Base-by-base conservation (phyloP, 441 rosid genomes). In the Hura crepitans region DNA sequence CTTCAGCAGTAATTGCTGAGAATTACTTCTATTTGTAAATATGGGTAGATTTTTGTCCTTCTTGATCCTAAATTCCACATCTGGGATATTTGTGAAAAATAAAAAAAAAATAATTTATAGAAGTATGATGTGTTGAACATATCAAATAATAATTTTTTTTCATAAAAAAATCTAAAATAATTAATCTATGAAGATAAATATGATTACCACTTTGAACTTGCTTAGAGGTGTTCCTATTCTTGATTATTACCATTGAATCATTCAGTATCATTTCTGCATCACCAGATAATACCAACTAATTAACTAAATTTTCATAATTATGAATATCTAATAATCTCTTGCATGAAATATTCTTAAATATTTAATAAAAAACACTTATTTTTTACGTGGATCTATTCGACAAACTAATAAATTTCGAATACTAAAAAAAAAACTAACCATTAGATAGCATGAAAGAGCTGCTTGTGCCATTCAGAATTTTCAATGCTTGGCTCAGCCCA, bases 131-230 rank as follows among this genome's bases (percentile, higher is more conserved):
- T n/a, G n/a, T n/a, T n/a, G n/a, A n/a, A n/a, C n/a, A n/a, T n/a
- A n/a, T n/a, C n/a, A n/a, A n/a, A n/a, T n/a, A n/a, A n/a, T n/a
- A n/a, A n/a, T n/a, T n/a, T n/a, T n/a, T n/a, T n/a, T n/a, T n/a
- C n/a, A n/a, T n/a, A n/a, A n/a, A n/a, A n/a, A n/a, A n/a, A n/a
- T n/a, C n/a, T n/a, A n/a, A n/a, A 42, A 42, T 22, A 9, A 54
- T 54, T 22, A 6, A 25, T 1, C 13, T 25, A 22, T 33, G 3
- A 35, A 33, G 20, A 15, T 35, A n/a, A 18, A n/a, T 11, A 30
- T 2, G 4, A 5, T 71, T 75, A 77, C 81, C 69, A 23, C 17
- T 49, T 14, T 43, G 72, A 20, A 3, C 46, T 18, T 25, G 53
- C 33, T n/a, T 1, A 18, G 55, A 23, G 54, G 3, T 53, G 64